A percentile compares a stretch with the other conserved stretches of the same genome.
phyloP scores from a whole-genome alignment of 371 early-diverging fungal species.

The Synchytrium microbalum region DNA sequence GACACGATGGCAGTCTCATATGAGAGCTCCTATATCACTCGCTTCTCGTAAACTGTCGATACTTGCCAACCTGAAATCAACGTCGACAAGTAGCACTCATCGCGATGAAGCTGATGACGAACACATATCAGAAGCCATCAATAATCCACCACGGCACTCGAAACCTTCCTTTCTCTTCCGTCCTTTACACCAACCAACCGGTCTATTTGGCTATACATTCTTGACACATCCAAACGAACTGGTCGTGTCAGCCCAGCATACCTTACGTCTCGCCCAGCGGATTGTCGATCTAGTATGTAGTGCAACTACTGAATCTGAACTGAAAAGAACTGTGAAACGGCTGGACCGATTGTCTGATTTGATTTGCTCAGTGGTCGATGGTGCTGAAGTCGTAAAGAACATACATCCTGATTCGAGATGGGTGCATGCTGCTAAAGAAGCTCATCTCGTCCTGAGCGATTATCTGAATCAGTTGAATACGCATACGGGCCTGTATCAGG shows the following conservation, averaged over 20 bases:
- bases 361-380: constrained; percentile 84
- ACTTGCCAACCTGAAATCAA: too few species aligned
- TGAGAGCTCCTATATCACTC: too few species aligned
- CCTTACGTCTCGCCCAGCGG: neutral
- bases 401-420: constrained; percentile 71
- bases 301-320: constrained; percentile 31
- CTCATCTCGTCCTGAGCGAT: constrained; percentile 63
- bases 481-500: constrained; percentile 71
- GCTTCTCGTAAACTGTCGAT: too few species aligned
- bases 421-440: constrained; percentile 69
- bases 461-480: constrained; percentile 92
- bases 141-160: neutral
- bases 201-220: neutral
- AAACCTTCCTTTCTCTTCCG: neutral
- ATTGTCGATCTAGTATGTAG: neutral
- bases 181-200: neutral
- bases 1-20: too few species aligned
- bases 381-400: constrained; percentile 86
- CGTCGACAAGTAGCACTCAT: too few species aligned
- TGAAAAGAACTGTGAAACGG: constrained; percentile 65
- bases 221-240: neutral
- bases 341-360: constrained; percentile 85
- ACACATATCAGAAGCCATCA: neutral
- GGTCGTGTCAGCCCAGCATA: neutral
- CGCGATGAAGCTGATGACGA: neutral